Percentiles rank a stretch among this genome's conserved stretches.
These are phyloP conservation scores for Backusella circina DNA, from an alignment of 192 early-diverging fungal genomes.

Conservation along the genomic window DNA sequence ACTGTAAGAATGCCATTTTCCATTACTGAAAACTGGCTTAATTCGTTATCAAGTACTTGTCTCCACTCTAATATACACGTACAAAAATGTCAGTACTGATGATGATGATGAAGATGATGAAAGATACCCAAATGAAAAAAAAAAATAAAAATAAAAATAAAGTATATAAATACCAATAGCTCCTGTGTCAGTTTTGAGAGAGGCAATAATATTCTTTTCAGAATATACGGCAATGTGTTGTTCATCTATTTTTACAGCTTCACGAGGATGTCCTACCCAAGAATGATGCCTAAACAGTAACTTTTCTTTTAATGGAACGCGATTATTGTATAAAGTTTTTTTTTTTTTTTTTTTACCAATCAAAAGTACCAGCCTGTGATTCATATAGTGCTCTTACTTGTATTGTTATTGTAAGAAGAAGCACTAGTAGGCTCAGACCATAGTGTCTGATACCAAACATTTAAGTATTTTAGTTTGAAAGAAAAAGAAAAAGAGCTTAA, in stretches of 20 bases:
- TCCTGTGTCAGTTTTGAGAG: conserved; percentile 62
- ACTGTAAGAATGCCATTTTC: conserved; percentile 46
- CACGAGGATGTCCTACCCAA: conserved; percentile 46
- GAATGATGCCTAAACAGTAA: conserved; percentile 45
- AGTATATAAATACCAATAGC: conserved; percentile 52
- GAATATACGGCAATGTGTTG: conserved; percentile 54
- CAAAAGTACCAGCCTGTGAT: conserved; percentile 43
- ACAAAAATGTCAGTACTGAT: not conserved
- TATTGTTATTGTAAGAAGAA: not conserved
- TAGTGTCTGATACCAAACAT: conserved; percentile 2
- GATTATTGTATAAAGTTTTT: not conserved
- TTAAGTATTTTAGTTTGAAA: not conserved
- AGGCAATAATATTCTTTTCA: conserved; percentile 73
- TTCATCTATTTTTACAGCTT: conserved; percentile 31
- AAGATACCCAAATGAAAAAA: too few relatives aligned
- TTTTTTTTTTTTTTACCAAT: conserved; percentile 39
- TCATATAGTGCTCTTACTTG: conserved; percentile 37
- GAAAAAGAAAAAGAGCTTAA: not conserved
- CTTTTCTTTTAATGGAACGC: not conserved
- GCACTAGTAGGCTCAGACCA: not conserved
- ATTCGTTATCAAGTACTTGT: conserved; percentile 62
- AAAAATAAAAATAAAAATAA: not conserved
- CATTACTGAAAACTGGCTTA: conserved; percentile 46
- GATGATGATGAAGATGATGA: not conserved
- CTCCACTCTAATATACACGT: conserved; percentile 70